These are phyloP conservation scores for Pseudonitzschia pungens DNA, from an alignment of 108 stramenopile genomes.

Conservation along the genomic window DNA sequence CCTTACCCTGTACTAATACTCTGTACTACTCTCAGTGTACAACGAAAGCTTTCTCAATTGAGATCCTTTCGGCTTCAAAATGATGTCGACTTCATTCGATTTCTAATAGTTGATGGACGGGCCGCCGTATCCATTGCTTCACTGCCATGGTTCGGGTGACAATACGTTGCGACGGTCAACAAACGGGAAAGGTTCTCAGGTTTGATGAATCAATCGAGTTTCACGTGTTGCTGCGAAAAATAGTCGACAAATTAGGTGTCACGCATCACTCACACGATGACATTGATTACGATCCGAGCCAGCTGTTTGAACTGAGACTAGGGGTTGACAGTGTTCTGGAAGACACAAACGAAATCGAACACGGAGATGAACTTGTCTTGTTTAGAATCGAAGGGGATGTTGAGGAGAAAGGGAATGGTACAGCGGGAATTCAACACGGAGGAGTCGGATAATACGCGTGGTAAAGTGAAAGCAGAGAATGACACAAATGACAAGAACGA, in stretches of 20 bases:
- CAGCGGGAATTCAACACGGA: neutral
- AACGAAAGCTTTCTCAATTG: too few relatives aligned
- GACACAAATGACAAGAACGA: neutral
- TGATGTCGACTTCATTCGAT: too few relatives aligned
- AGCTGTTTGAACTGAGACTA: neutral
- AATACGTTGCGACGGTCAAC: neutral
- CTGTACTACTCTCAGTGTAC: too few relatives aligned
- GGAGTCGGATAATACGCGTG: neutral
- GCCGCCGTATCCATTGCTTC: too few relatives aligned
- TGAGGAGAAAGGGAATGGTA: neutral
- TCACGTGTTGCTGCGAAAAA: slow-evolving; percentile 3
- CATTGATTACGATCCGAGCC: slow-evolving; percentile 1
- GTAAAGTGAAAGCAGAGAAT: too few relatives aligned
- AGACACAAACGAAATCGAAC: slow-evolving; percentile 13
- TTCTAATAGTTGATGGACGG: too few relatives aligned
- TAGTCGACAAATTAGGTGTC: neutral
- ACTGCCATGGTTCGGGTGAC: slow-evolving; percentile 7
- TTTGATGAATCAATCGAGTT: slow-evolving; percentile 12
- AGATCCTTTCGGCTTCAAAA: too few relatives aligned
- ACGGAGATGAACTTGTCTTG: slow-evolving; percentile 17
- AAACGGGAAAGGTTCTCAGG: neutral
- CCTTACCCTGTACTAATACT: too few relatives aligned
- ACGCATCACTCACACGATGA: neutral
- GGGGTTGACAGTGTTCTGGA: neutral
- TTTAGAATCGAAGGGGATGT: neutral